Base-by-base conservation (phyloP, 345 rosid species). In the Arabidopsis suecica region DNA sequence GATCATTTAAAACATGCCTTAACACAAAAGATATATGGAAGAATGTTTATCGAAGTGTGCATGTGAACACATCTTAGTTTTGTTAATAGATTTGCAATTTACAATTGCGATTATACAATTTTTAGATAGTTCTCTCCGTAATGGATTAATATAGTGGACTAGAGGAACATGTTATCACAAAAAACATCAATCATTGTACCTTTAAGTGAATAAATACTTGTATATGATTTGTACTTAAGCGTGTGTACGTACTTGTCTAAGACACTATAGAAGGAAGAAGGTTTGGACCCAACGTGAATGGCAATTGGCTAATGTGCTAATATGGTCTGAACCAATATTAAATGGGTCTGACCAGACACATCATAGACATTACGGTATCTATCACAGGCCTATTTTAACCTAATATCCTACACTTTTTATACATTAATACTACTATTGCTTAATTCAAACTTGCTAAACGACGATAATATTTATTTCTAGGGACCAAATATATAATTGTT, bases 271-370 rank as follows among this genome's bases (percentile, higher is more conserved):
- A 41, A 41, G 6, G 12, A 12, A 12, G 45, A 41, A 41, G 45
- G n/a, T 41, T 4, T 50, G 47, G 38, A 68, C 3, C 48, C n/a
- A 68, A 68, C 22, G 61, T 62, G 47, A 55, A 6, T 8, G 38
- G 49, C 42, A 30, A 70, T 69, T 34, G 70, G 80, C 70, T 54
- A 69, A 60, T 58, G 68, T 63, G 72, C 57, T 54, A 54, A 49
- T 67, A 65, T 74, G 58, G 65, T 78, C 81, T 22, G 73, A 2
- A 65, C 12, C 61, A 60, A 71, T 59, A 78, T 72, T 78, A 66
- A 78, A 72, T 72, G 51, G 9, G 20, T 78, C 73, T 72, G 81
- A 72, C 69, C 78, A 78, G 77, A 78, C 78, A 72, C 78, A 78
- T 78, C 69, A 65, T 66, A 12, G 81, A 72, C 81, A 72, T 72